Evolutionary conservation across 306 rosid species (phyloP), one percentile per base, ranked within the genome.

Genomic region (Pueraria montana): DNA sequence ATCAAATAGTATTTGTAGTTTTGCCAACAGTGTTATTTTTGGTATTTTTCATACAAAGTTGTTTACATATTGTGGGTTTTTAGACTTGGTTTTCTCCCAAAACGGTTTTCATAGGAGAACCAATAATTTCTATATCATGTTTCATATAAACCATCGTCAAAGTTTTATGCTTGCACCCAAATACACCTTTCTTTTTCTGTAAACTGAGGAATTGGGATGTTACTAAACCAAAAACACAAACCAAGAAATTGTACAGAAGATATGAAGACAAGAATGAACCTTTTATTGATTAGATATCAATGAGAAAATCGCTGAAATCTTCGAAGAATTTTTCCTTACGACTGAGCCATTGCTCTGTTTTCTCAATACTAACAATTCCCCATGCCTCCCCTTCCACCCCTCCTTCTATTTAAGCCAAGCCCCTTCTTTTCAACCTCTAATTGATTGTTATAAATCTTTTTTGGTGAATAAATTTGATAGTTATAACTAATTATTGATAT

Each of bases 181-280:
- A 64, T 45, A 71, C 49, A 59, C 32, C 23, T 43, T 81, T 81
- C 38, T 38, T 36, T 79, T 23, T 32, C 27, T 62, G 56, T 20
- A 61, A 72, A 45, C 27, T 23, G 38, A 34, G 74, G 40, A 36
- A 17, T 48, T 42, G 4, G 43, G 7, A 27, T 77, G 23, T 63
- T 49, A 77, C 50, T n/a, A 45, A 46, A 7, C 49, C 63, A 46
- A 45, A 64, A 71, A 6, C 42, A 68, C n/a, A 46, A 71, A 71
- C 68, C 4, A 2, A 62, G 36, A 11, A 27, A 30, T 14, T 27
- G 12, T 46, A 27, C 6, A 5, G 20, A 24, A 26, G 49, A 45
- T 23, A 23, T 16, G 18, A 69, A 69, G 71, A 32, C 21, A 45
- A 43, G 20, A 23, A 14, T 2, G 7, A 70, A 45, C 21, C 36